These are phyloP conservation scores for Dictyostelium capitatum DNA, from an alignment of 78 protist genomes.

Conservation along the genomic window DNA sequence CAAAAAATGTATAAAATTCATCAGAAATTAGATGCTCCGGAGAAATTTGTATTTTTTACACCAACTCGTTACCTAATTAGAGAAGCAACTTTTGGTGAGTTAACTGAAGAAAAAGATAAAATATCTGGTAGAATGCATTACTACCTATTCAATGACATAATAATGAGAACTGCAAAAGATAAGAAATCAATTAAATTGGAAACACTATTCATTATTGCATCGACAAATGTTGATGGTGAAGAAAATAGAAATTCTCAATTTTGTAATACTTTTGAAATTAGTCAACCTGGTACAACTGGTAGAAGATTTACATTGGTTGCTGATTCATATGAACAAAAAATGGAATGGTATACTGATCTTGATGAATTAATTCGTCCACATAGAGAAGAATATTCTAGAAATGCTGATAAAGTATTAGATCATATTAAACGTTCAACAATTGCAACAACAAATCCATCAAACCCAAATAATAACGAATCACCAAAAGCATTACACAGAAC, in stretches of 20 bases:
- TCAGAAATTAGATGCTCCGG: slow-evolving; percentile 44
- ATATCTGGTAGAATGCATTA: slow-evolving; percentile 65
- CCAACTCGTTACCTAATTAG: slow-evolving; percentile 72
- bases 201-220: slow-evolving; percentile 64
- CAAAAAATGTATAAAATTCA: slow-evolving; percentile 79
- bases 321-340: slow-evolving; percentile 71
- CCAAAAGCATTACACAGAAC: slow-evolving; percentile 57
- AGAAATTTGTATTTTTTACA: slow-evolving; percentile 71
- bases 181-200: slow-evolving; percentile 71
- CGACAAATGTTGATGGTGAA: slow-evolving; percentile 36
- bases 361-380: slow-evolving; percentile 47
- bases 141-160: slow-evolving; percentile 68
- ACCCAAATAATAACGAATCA: neutral
- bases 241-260: slow-evolving; percentile 13
- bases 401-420: slow-evolving; percentile 61
- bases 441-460: slow-evolving; percentile 30
- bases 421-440: slow-evolving; percentile 30
- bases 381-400: slow-evolving; percentile 25
- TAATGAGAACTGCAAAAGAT: slow-evolving; percentile 70
- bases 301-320: slow-evolving; percentile 51
- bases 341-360: slow-evolving; percentile 72
- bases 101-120: slow-evolving; percentile 61
- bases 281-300: slow-evolving; percentile 54
- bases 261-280: slow-evolving; percentile 59
- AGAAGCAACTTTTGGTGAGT: slow-evolving; percentile 59